Evolutionary conservation across 345 rosid species (phyloP), one percentile per base, ranked within the genome.

Genomic region (Populus pruinosa): DNA sequence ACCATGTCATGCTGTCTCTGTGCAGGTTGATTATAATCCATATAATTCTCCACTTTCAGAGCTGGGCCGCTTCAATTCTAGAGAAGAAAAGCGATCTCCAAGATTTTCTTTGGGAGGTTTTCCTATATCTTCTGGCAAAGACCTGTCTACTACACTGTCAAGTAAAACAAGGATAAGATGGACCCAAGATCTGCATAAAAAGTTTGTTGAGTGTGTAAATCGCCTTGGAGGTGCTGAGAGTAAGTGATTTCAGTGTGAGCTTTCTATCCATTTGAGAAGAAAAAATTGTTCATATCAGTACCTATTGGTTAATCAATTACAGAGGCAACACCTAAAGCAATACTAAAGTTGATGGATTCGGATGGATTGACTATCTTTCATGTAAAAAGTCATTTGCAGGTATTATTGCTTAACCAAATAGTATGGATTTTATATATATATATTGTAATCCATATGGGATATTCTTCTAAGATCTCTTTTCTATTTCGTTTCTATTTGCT

Each of bases 321-420:
- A 93, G 98, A 88, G 80, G 98, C 98, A 20, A 93, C 98, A 0
- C 99, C 99, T 0, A 96, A 93, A 91, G 92, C 95, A 8, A 88
- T 96, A 75, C 73, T 96, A 82, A 92, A 89, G 93, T 87, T 92
- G 71, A 96, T 96, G 99, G 94, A 90, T 70, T 88, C 90, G 0
- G 91, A 91, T 61, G 97, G 94, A 74, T 85, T 96, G 79, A 92
- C 99, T 38, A 93, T 96, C 75, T 96, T 92, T 80, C 99, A 96
- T 86, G 94, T 96, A 7, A 96, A 96, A 87, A 93, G 99, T 83
- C 99, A 93, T 77, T 83, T 96, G 90, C 99, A 95, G 93, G 94
- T 92, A 55, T 44, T 66, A 27, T n/a, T 73, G 17, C 14, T 72
- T 31, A 5, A 23, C 6, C 17, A 0, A 4, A 44, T 14, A 61